Base-by-base conservation (phyloP, 768 basidiomycete genomes). In the Kwoniella botswanensis region DNA sequence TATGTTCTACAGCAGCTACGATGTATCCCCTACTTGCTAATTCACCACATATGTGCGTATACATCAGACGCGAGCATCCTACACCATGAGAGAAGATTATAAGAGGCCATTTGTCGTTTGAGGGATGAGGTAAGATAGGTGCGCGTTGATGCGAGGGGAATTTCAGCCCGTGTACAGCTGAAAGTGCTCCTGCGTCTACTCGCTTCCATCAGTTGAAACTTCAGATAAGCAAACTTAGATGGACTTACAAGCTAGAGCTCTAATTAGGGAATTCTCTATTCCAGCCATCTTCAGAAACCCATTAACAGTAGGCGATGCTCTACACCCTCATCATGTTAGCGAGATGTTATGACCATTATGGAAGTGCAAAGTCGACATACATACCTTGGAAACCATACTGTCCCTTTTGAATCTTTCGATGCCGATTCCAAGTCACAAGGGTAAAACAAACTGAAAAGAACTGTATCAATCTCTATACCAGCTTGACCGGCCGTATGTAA, bases 61-160 rank as follows among this genome's bases (percentile, higher is more conserved):
- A 92, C 1, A 88, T 87, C 0, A 89, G 91, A 41, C 88, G 85
- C 60, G 86, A 88, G 7, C 91, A 92, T 35, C 88, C 89, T 35
- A 93, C 87, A n/a, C 92, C 92, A 84, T 93, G 92, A 12, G 90
- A 91, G 81, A 93, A 93, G 43, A 93, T 86, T 42, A 92, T 88
- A 50, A 93, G 86, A 0, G 92, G 91, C 71, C 71, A 72, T 63
- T 63, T 67, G 6, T 35, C 63, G 18, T n/a, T 35, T 24, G 64
- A 53, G 21, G 59, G 70, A 41, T 67, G 54, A 10, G 65, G 11
- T 22, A 67, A 62, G n/a, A 67, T 61, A 5, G 65, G 59, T 7
- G 71, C 71, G 0, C 71, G 58, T 64, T 72, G 71, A 24, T 72
- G 65, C 15, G 66, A 54, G 13, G 71, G 71, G 59, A 72, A 72